Evolutionary conservation across 2,329 filamentous ascomycete genomes (phyloP), one percentile per base, ranked within the genome.

Genomic region (Scedosporium minutisporum): DNA sequence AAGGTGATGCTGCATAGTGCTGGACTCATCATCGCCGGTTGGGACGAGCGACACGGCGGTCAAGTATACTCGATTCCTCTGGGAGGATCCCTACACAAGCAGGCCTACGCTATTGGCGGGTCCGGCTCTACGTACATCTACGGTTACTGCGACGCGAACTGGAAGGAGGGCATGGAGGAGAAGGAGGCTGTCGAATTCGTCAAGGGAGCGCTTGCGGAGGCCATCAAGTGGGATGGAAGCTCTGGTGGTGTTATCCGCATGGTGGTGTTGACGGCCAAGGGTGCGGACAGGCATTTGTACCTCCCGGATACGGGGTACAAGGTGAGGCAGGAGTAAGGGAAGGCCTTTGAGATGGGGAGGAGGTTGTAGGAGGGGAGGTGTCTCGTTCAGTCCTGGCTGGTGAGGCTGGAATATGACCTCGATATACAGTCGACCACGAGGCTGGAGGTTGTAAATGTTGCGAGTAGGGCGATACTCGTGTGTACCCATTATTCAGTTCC

Each of bases 121-220:
- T 97, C 93, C 21, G 95, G 95, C 51, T 97, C 93, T 69, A 97
- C 95, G 65, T 99, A 99, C 81, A 99, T 99, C 77, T 99, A 97
- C 81, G 95, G 95, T 70, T 97, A 96, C 82, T 97, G 93, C 74
- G 93, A 99, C 74, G 88, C 91, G 63, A 86, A 99, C 82, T 99
- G 95, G 95, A 87, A 82, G 75, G 95, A 97, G 77, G 86, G 86
- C 67, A 97, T 99, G 93, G 91, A 89, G 61, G 91, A 97, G 81
- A 82, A 86, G 62, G 93, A 96, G 65, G 95, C 95, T 1, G 87
- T 99, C 67, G 77, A 87, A 48, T 99, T 99, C 71, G 95, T 99
- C 74, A 97, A 96, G 80, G 89, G 87, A 58, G 88, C 95, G 38
- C 80, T 99, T 72, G 81, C 86, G 71, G 93, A 99, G 82, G 95